Conservation (phyloP, 345 rosid genomes). For the Populus simonii region DNA sequence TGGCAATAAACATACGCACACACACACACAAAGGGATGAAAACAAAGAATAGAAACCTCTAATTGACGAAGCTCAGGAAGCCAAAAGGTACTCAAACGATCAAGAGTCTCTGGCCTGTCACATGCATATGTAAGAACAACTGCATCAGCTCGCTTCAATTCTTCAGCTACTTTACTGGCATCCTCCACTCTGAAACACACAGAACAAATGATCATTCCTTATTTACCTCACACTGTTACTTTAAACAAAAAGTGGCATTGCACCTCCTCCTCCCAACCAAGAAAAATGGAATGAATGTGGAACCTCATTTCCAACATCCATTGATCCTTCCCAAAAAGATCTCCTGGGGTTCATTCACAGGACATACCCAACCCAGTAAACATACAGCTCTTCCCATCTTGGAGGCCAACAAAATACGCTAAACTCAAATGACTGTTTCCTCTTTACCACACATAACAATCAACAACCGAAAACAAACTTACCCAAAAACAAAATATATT, state of each 20-base stretch:
- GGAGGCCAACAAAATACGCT: background rate
- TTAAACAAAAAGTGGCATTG: background rate
- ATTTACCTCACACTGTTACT: background rate
- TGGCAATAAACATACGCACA: background rate
- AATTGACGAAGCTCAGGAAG: conserved; percentile 68
- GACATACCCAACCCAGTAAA: background rate
- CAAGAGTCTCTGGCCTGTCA: conserved; percentile 60
- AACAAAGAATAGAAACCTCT: conserved; percentile 34
- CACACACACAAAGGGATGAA: background rate
- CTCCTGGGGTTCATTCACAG: background rate
- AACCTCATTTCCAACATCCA: background rate
- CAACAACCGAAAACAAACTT: background rate
- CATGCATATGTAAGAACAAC: conserved; percentile 85
- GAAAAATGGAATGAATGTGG: conserved; percentile 8
- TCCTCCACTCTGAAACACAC: conserved; percentile 54
- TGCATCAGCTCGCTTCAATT: conserved; percentile 72
- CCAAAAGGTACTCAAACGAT: conserved; percentile 69
- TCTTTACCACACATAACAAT: background rate
- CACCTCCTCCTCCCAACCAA: background rate
- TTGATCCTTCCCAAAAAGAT: background rate
- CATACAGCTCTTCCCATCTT: background rate
- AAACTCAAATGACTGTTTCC: background rate
- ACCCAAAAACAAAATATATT: background rate
- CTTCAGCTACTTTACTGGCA: conserved; percentile 56
- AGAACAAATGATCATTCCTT: background rate